Percentiles rank a stretch among this genome's conserved stretches.
phyloP scores from a whole-genome alignment of 2,329 filamentous ascomycete genomes.

The Coniosporium tulheliwenetii region DNA sequence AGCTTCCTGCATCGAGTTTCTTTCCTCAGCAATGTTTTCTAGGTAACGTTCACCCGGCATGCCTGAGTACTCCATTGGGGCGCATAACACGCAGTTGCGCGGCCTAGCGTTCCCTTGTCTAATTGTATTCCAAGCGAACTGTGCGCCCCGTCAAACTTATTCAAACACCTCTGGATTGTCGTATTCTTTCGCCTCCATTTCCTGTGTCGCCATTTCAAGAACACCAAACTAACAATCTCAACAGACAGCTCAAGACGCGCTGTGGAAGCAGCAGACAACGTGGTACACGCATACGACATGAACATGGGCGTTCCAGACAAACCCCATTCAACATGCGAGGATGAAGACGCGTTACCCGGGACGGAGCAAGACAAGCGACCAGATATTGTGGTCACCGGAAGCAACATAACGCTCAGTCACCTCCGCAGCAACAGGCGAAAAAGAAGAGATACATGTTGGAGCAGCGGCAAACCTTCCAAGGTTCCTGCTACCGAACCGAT shows the following conservation, averaged over 20 bases:
- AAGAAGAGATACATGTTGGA: too few species aligned
- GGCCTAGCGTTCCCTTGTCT: too few species aligned
- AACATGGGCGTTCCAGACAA: slow-evolving; percentile 60
- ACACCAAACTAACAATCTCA: slow-evolving; percentile 1
- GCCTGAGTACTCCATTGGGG: too few species aligned
- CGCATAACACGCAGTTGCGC: too few species aligned
- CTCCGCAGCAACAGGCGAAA: too few species aligned
- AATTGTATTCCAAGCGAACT: slow-evolving; percentile 1
- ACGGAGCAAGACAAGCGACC: slow-evolving; percentile 19
- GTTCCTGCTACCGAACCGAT: too few species aligned
- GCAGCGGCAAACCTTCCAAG: too few species aligned
- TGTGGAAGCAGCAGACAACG: slow-evolving; percentile 60
- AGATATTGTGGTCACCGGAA: slow-evolving; percentile 26
- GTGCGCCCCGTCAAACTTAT: background rate
- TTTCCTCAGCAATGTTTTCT: background rate
- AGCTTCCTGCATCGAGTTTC: slow-evolving; percentile 4
- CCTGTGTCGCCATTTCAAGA: slow-evolving; percentile 1
- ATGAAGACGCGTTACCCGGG: slow-evolving; percentile 4
- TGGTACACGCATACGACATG: slow-evolving; percentile 60
- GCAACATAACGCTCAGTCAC: slow-evolving; percentile 17
- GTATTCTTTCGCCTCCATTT: background rate
- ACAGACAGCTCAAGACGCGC: slow-evolving; percentile 54
- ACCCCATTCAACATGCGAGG: slow-evolving; percentile 28
- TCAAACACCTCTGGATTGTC: background rate
- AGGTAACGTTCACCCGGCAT: too few species aligned